Evolutionary conservation across 352 stramenopile species (phyloP).

Genomic region (Aphanomyces astaci): DNA sequence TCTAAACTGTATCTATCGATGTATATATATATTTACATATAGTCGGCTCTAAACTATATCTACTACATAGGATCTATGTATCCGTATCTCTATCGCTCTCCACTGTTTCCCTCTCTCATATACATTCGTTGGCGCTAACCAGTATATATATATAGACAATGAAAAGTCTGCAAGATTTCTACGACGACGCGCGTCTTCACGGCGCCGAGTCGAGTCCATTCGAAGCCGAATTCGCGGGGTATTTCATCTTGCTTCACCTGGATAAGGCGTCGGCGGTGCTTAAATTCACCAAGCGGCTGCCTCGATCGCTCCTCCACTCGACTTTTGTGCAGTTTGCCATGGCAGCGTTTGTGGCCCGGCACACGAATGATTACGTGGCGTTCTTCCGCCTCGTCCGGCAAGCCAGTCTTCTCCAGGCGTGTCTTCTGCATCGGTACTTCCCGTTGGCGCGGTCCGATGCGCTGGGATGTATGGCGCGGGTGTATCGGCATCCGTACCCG

Average conservation of each 20-base stretch:
- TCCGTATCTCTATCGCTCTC: too few species aligned
- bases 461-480: constrained; percentile 73
- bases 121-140: too few species aligned
- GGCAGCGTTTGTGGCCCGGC: constrained; percentile 75
- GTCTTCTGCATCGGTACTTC: constrained; percentile 75
- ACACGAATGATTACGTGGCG: constrained; percentile 74
- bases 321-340: constrained; percentile 82
- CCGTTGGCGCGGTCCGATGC: constrained; percentile 60
- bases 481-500: constrained; percentile 58
- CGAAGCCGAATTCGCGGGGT: constrained; percentile 73
- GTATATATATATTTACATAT: too few species aligned
- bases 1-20: too few species aligned
- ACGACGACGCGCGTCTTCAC: constrained; percentile 72
- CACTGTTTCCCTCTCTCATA: not conserved
- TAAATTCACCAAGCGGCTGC: constrained; percentile 78
- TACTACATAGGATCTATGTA: too few species aligned
- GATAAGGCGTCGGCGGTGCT: constrained; percentile 75
- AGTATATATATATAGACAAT: constrained; percentile 40
- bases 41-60: too few species aligned
- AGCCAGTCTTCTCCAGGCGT: constrained; percentile 76
- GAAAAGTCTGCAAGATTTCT: constrained; percentile 82
- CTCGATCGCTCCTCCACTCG: constrained; percentile 44
- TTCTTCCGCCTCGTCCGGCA: constrained; percentile 73
- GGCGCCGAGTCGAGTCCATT: constrained; percentile 66
- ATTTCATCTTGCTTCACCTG: constrained; percentile 80